Conservation (phyloP, 805 yeast species). For the Candida maris region DNA sequence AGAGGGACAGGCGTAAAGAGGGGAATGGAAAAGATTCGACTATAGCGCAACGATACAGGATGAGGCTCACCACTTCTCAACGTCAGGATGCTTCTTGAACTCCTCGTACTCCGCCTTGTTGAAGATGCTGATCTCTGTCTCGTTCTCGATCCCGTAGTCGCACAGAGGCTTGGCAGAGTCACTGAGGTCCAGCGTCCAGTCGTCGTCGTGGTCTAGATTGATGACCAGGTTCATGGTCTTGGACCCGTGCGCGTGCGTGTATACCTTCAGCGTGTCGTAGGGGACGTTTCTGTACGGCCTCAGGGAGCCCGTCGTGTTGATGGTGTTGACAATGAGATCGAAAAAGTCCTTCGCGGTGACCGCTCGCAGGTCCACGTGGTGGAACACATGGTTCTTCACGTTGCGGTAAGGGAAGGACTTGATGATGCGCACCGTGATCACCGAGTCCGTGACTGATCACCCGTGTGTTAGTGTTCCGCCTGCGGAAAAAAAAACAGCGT, state of each 20-base stretch:
- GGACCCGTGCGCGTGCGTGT: conserved; percentile 92
- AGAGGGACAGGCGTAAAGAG: too few species aligned
- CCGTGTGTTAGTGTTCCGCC: background rate
- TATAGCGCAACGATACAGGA: too few species aligned
- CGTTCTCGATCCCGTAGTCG: conserved; percentile 69
- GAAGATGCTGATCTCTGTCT: conserved; percentile 87
- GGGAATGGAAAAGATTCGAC: too few species aligned
- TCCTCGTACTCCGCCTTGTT: conserved; percentile 61
- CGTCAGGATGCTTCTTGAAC: conserved; percentile 75
- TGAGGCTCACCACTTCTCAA: conserved; percentile 69
- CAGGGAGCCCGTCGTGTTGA: conserved; percentile 56
- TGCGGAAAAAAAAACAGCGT: background rate
- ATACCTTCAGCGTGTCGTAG: conserved; percentile 76
- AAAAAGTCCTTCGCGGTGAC: conserved; percentile 66
- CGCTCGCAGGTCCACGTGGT: conserved; percentile 63
- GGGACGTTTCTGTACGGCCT: conserved; percentile 79
- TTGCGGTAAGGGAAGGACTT: conserved; percentile 92
- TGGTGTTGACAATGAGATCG: conserved; percentile 42
- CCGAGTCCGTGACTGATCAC: conserved; percentile 53
- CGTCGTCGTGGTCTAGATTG: conserved; percentile 80
- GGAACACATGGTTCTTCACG: conserved; percentile 70
- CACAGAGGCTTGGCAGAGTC: conserved; percentile 40
- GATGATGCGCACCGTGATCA: conserved; percentile 79
- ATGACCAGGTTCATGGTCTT: conserved; percentile 91
- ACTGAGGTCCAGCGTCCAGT: conserved; percentile 54